These are phyloP conservation scores for Tanacetum coccineum DNA, from an alignment of 129 eudicot genomes.

Conservation along the genomic window DNA sequence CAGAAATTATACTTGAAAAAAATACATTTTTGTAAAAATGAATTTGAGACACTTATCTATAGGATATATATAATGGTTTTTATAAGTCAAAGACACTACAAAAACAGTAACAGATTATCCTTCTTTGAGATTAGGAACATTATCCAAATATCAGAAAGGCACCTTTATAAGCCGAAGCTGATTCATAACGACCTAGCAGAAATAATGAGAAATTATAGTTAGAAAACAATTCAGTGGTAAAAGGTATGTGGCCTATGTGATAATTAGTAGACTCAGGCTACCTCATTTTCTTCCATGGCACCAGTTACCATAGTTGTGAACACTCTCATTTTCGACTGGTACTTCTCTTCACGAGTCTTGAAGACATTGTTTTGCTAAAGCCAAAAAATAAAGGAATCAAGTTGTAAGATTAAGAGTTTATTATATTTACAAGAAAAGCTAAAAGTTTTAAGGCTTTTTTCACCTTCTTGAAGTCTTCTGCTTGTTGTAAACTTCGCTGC, in stretches of 20 bases:
- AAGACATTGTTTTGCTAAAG: slow-evolving; percentile 64
- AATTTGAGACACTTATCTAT: no score
- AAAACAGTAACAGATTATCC: neutral
- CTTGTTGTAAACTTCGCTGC: slow-evolving; percentile 60
- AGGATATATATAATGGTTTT: neutral
- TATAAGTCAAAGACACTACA: slow-evolving; percentile 13
- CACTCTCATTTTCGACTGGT: slow-evolving; percentile 48
- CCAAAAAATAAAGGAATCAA: slow-evolving; percentile 9
- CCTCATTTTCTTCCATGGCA: slow-evolving; percentile 81
- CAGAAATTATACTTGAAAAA: no score
- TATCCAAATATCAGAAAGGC: slow-evolving; percentile 17
- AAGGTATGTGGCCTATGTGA: slow-evolving; percentile 5
- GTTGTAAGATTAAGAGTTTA: neutral
- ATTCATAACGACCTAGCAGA: slow-evolving; percentile 51
- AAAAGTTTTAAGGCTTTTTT: neutral
- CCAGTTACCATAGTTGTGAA: slow-evolving; percentile 74
- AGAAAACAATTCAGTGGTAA: slow-evolving; percentile 1
- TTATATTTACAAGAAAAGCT: neutral
- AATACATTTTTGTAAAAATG: no score
- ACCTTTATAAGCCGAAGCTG: slow-evolving; percentile 85
- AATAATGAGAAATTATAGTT: slow-evolving; percentile 1
- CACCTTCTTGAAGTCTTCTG: slow-evolving; percentile 66
- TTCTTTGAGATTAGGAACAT: slow-evolving; percentile 6
- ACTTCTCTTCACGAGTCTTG: slow-evolving; percentile 77
- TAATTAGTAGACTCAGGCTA: slow-evolving; percentile 18